These are phyloP conservation scores for Nicotiana attenuata DNA, from an alignment of 257 asterid genomes.

Conservation along the genomic window DNA sequence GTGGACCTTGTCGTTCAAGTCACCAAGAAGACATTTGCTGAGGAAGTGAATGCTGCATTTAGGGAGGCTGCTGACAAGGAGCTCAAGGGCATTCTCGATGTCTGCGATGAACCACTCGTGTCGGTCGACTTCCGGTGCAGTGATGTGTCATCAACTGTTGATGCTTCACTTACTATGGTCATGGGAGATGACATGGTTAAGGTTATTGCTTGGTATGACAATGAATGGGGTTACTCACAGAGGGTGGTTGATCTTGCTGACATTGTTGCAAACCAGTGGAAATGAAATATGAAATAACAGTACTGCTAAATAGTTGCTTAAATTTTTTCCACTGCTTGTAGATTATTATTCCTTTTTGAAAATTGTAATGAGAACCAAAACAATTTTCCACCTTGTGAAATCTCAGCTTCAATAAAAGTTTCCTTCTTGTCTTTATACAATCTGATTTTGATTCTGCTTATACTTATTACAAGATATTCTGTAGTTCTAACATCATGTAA, in stretches of 20 bases:
- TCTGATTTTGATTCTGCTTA: not conserved
- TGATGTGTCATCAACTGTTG: conserved; percentile 88
- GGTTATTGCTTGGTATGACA: conserved; percentile 98
- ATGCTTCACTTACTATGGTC: conserved; percentile 86
- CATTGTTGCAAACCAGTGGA: conserved; percentile 93
- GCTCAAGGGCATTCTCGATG: conserved; percentile 67
- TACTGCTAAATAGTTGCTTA: not conserved
- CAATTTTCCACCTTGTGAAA: conserved; percentile 27
- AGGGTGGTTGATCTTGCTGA: conserved; percentile 98
- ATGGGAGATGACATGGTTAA: conserved; percentile 96
- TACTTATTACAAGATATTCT: not conserved
- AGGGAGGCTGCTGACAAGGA: conserved; percentile 76
- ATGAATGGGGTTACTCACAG: conserved; percentile 99
- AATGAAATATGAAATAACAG: conserved; percentile 25
- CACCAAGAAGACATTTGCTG: conserved; percentile 89
- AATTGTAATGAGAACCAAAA: conserved; percentile 29
- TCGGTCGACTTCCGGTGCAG: conserved; percentile 90
- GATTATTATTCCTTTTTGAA: conserved; percentile 31
- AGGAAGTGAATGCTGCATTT: conserved; percentile 91
- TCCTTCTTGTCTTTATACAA: not conserved
- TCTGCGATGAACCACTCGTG: conserved; percentile 88
- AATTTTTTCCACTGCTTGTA: conserved; percentile 25
- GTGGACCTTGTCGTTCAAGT: conserved; percentile 94
- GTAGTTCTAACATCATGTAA: not conserved
- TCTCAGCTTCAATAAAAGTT: conserved; percentile 6